Evolutionary conservation across 2,329 filamentous ascomycete species (phyloP).

Genomic region (Ophiostoma ulmi): DNA sequence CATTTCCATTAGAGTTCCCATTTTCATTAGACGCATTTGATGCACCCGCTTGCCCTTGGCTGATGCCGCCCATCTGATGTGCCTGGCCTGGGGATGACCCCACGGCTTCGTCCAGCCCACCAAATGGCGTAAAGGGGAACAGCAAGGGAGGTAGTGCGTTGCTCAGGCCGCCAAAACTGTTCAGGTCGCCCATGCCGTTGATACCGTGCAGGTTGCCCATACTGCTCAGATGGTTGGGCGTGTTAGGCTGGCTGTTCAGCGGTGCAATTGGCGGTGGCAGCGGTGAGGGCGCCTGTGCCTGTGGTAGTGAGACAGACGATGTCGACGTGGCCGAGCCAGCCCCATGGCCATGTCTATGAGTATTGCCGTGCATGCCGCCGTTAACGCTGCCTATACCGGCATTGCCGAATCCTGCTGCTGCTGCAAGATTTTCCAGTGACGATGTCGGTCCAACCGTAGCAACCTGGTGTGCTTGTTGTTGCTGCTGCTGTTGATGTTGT

Average conservation of each 20-base stretch:
- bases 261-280: slow-evolving; percentile 13
- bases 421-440: neutral
- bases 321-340: neutral
- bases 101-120: slow-evolving; percentile 18
- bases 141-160: slow-evolving; percentile 20
- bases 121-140: slow-evolving; percentile 21
- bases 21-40: neutral
- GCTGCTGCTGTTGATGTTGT: neutral
- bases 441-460: neutral
- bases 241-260: neutral
- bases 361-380: neutral
- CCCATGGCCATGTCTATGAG: neutral
- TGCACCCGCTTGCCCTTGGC: neutral
- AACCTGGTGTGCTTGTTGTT: neutral
- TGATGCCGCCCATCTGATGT: neutral
- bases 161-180: slow-evolving; percentile 16
- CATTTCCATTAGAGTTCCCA: neutral
- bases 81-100: neutral
- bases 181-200: slow-evolving; percentile 8
- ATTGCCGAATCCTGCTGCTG: slow-evolving; percentile 1
- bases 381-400: neutral
- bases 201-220: neutral
- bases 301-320: neutral
- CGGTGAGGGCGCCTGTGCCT: neutral
- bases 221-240: neutral